phyloP scores from a whole-genome alignment of 371 early-diverging fungal species.

The Nematocida minor region DNA sequence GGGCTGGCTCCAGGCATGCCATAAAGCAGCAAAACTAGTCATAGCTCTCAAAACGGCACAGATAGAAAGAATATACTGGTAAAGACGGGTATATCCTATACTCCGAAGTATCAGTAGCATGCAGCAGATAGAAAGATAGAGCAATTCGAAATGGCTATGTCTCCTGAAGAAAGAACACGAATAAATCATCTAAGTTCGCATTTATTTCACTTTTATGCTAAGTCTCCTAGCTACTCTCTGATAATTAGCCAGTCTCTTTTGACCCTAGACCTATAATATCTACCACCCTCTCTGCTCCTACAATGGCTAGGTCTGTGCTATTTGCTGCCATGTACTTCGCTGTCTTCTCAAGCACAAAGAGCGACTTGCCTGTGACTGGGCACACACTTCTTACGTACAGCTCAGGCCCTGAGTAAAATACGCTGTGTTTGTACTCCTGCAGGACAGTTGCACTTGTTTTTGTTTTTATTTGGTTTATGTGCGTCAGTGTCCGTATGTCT shows the following conservation, averaged over 20 bases:
- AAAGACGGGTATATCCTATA: too few relatives aligned
- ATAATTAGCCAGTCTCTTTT: too few relatives aligned
- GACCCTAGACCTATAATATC: background rate
- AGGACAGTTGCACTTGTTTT: background rate
- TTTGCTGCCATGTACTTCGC: background rate
- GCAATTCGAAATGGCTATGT: too few relatives aligned
- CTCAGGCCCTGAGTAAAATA: conserved; percentile 11
- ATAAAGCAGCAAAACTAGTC: too few relatives aligned
- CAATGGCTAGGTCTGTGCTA: background rate
- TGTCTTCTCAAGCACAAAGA: background rate
- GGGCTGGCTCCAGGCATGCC: background rate
- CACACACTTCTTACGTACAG: conserved; percentile 19
- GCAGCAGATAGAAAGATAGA: too few relatives aligned
- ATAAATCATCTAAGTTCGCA: too few relatives aligned
- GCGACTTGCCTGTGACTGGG: conserved; percentile 1
- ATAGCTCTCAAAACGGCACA: too few relatives aligned
- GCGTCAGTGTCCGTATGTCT: conserved; percentile 3
- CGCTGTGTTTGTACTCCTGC: background rate
- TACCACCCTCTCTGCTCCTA: background rate
- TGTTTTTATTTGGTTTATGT: background rate
- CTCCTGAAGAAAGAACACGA: too few relatives aligned
- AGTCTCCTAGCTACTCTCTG: too few relatives aligned
- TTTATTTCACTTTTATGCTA: too few relatives aligned
- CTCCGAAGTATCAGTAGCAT: too few relatives aligned
- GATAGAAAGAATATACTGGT: too few relatives aligned